These are phyloP conservation scores for Salix udensis DNA, from an alignment of 345 rosid genomes.

Conservation along the genomic window DNA sequence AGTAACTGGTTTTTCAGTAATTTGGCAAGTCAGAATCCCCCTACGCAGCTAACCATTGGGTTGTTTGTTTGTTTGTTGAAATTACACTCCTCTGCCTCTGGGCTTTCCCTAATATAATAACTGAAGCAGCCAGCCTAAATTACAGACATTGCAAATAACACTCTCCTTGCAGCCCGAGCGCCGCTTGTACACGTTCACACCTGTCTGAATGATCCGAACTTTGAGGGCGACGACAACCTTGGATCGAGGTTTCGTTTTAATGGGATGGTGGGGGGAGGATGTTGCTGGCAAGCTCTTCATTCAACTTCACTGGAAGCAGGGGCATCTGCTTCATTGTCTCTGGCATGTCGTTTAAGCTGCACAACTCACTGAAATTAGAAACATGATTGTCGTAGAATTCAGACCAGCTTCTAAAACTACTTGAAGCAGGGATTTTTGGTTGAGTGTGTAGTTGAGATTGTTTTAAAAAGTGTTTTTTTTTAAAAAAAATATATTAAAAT, in stretches of 20 bases:
- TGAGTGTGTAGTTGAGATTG: too few relatives aligned
- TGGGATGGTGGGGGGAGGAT: slow-evolving; percentile 52
- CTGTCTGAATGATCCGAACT: background rate
- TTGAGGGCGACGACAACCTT: slow-evolving; percentile 4
- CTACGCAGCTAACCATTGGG: slow-evolving; percentile 36
- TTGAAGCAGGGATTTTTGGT: too few relatives aligned
- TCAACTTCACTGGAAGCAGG: slow-evolving; percentile 70
- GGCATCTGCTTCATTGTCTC: slow-evolving; percentile 92
- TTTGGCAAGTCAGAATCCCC: slow-evolving; percentile 18
- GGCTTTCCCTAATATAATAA: background rate
- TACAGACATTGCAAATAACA: background rate
- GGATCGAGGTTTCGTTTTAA: slow-evolving; percentile 46
- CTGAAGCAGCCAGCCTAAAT: too few relatives aligned
- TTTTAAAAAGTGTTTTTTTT: too few relatives aligned
- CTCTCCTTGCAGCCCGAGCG: slow-evolving; percentile 1
- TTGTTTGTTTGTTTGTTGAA: slow-evolving; percentile 17
- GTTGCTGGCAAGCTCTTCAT: slow-evolving; percentile 65
- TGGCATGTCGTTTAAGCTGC: slow-evolving; percentile 75
- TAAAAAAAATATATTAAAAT: too few relatives aligned
- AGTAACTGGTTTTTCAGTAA: background rate
- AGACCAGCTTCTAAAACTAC: too few relatives aligned
- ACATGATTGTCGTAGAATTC: too few relatives aligned
- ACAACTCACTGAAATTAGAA: slow-evolving; percentile 19
- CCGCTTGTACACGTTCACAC: background rate
- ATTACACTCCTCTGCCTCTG: too few relatives aligned